Evolutionary conservation across 306 rosid genomes (phyloP), one percentile per base, ranked within the genome.

Genomic region (Nissolia schottii): DNA sequence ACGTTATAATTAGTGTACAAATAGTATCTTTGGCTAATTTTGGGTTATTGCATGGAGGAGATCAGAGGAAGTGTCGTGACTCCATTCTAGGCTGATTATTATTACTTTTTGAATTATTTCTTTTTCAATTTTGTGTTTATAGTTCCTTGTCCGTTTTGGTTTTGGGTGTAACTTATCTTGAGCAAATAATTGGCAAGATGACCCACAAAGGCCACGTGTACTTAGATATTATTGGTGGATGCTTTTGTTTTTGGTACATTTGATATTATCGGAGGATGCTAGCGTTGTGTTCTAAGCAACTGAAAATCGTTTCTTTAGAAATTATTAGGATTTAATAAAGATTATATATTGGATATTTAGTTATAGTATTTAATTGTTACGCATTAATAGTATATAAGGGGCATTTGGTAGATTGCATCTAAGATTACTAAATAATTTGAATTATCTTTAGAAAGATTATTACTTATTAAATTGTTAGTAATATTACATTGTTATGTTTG

Each of bases 61-160:
- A 59, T 34, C 16, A 40, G 57, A 40, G 32, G 51, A 56, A 54
- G 76, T 57, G 56, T 57, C 76, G 84, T 79, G 81, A 74, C 69
- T 72, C 23, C 41, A 19, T 67, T 54, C 43, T 61, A 59, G 73
- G 67, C 14, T 66, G 40, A 12, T 41, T 16, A 65, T 71, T 64
- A 66, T 82, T 62, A 61, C 80, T 62, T 77, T 43, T 32, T 53
- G 40, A 63, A 57, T 20, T 60, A 48, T 38, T 9, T 14, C 49
- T 6, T n/a, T 60, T 71, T 37, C 6, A 6, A 45, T 13, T 24
- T 0, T 48, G 12, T 40, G 13, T 45, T 45, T 7, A 51, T 46
- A 23, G 41, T 69, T 70, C 59, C 70, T 73, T 60, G 57, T 71
- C 61, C 3, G 24, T 40, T 59, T 59, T 41, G 63, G 65, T 28